Base-by-base conservation (phyloP, 257 asterid species). In the Penstemon davidsonii region DNA sequence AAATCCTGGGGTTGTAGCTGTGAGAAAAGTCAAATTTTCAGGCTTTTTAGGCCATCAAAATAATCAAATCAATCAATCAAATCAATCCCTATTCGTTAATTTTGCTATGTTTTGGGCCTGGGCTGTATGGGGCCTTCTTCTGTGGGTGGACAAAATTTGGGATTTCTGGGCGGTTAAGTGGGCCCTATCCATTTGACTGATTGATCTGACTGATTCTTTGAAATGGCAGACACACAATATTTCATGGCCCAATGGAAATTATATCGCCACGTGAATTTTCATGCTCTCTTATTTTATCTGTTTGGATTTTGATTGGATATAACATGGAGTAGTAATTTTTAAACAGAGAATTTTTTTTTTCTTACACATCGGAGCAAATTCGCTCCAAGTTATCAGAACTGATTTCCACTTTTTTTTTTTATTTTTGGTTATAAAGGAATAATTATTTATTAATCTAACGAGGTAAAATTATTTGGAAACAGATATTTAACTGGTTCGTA, bases 61-160 rank as follows among this genome's bases (percentile, higher is more conserved):
- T 57, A 68, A 71, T 77, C 80, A 74, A 72, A 81, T 79, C 82
- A 77, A 77, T 77, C 80, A 79, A 55, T 79, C 83, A 72, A 72
- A 45, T 43, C 55, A 44, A 6, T 25, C 33, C 33, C 56, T 67
- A 51, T 74, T 60, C 11, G 49, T 39, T 9, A 63, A 61, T 39
- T 33, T 55, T 74, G 71, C 13, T 0, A 38, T 41, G 59, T 38
- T 38, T 70, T 71, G 70, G 70, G 62, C 51, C 63, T 76, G 76
- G 81, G 70, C 79, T 55, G 49, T 53, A 47, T 41, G 79, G 59
- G 72, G 73, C 53, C 53, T 64, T 69, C 5, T 39, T 0, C 2
- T 0, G 0, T 72, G 70, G 67, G 18, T 8, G 33, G 75, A 67
- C 71, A 71, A 60, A 49, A 44, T 4, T 5, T 36, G 69, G 25